Percentiles rank a stretch among this genome's conserved stretches.
Evolutionary conservation across 768 basidiomycete genomes (phyloP).

Genomic region (Sarcodon sp.): DNA sequence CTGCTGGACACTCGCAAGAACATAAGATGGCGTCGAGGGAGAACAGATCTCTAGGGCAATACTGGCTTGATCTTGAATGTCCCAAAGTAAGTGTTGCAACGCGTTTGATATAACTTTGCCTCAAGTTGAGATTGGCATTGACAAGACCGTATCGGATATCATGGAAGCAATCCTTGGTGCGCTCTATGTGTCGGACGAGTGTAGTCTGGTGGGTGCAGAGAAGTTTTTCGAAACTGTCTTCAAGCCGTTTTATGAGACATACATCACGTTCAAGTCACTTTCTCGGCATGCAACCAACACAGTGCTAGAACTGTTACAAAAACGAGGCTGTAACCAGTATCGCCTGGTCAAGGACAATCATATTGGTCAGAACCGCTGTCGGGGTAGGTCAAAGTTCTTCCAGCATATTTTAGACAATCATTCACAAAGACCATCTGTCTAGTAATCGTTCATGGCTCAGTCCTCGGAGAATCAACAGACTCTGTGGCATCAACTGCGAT

Average conservation of each 20-base stretch:
- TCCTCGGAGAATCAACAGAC: slow-evolving; percentile 47
- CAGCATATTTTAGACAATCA: not conserved
- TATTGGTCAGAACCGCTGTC: slow-evolving; percentile 27
- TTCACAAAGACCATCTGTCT: not conserved
- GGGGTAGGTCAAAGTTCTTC: slow-evolving; percentile 29
- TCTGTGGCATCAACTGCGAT: slow-evolving; percentile 38
- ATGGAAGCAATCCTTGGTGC: slow-evolving; percentile 75
- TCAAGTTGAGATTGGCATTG: not conserved
- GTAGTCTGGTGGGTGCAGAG: slow-evolving; percentile 46
- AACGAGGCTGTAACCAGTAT: slow-evolving; percentile 58
- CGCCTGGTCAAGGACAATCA: slow-evolving; percentile 37
- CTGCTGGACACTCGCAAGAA: slow-evolving; percentile 33
- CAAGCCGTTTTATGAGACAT: slow-evolving; percentile 67
- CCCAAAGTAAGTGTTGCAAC: slow-evolving; percentile 47
- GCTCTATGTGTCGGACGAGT: slow-evolving; percentile 65
- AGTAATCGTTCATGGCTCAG: slow-evolving; percentile 61
- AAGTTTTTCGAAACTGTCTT: slow-evolving; percentile 54
- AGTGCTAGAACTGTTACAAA: slow-evolving; percentile 62
- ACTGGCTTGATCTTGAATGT: slow-evolving; percentile 66
- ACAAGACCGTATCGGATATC: slow-evolving; percentile 63
- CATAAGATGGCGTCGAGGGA: slow-evolving; percentile 32
- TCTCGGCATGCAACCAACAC: slow-evolving; percentile 69
- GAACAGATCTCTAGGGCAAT: slow-evolving; percentile 45
- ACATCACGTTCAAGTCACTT: slow-evolving; percentile 60
- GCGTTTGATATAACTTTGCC: not conserved